Evolutionary conservation across 2,329 filamentous ascomycete species (phyloP), one percentile per base, ranked within the genome.

Genomic region (Amylocarpus encephaloides): DNA sequence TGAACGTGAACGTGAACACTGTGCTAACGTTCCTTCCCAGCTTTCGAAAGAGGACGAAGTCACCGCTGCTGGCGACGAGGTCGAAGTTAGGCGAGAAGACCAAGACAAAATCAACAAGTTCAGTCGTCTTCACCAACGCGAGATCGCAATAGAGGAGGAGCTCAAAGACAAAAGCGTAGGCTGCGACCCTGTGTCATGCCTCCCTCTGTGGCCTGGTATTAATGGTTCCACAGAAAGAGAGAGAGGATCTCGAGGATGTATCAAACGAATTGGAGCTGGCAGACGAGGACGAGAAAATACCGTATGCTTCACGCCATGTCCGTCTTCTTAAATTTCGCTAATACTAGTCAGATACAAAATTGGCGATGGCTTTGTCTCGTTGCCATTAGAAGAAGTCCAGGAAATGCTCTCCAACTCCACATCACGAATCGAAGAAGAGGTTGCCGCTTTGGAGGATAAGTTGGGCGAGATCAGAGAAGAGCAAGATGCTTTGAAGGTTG

Each of bases 101-200:
- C 93, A 98, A 70, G 91, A 97, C 73, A 95, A 93, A 73, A 98
- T 98, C 80, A 98, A 98, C 73, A 85, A 83, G 58, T 98, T 98
- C 76, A 96, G 91, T 70, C 84, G 90, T 40, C 76, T 98, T 56
- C 93, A 98, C 68, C 89, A 94, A 67, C 85, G 88, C 46, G 87
- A 95, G 67, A 77, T 86, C 32, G 70, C 76, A 2, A 68, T 97
- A 3, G 84, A 94, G 66, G 90, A 94, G 43, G 83, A 93, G 61
- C 71, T 97, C 58, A 85, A 86, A 65, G 68, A 71, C 5, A 96
- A 95, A 68, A 82, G 82, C 68, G 92, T 91, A 68, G 54, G 81
- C 69, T 40, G 7, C 33, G 18, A 19, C 6, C 16, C 12, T 11
- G 18, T 38, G 49, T 15, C 18, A 15, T 26, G 13, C 11, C 7